A percentile compares a stretch with the other conserved stretches of the same genome.
Evolutionary conservation across 2,329 filamentous ascomycete species (phyloP).

Genomic region (Claviceps purpurea): DNA sequence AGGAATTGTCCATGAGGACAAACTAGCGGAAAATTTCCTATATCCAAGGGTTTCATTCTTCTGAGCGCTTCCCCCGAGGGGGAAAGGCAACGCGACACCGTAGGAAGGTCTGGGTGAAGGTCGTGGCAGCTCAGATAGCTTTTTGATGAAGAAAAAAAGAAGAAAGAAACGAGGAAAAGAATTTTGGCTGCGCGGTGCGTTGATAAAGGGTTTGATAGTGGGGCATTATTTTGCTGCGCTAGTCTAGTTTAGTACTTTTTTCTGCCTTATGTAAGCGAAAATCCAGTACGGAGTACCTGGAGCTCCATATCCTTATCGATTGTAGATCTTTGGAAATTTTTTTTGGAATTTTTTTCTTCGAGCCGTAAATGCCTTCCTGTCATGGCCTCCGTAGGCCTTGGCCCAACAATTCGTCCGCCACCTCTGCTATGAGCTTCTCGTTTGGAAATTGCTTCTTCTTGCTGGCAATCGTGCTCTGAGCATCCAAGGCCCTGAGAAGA

Average conservation of each 20-base stretch:
- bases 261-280: not conserved
- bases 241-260: slow-evolving; percentile 6
- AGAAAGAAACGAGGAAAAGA: slow-evolving; percentile 23
- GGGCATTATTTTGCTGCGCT: slow-evolving; percentile 6
- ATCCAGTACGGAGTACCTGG: not conserved
- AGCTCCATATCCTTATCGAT: not conserved
- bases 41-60: slow-evolving; percentile 46
- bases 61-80: slow-evolving; percentile 36
- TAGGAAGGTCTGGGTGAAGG: slow-evolving; percentile 40
- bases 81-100: slow-evolving; percentile 51
- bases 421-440: slow-evolving; percentile 42
- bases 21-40: slow-evolving; percentile 46
- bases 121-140: slow-evolving; percentile 51
- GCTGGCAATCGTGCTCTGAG: slow-evolving; percentile 44
- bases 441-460: slow-evolving; percentile 45
- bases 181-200: slow-evolving; percentile 12
- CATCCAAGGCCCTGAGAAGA: slow-evolving; percentile 66
- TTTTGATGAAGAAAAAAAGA: slow-evolving; percentile 45
- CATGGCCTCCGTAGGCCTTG: slow-evolving; percentile 31
- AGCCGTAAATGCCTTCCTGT: not conserved
- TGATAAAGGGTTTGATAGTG: slow-evolving; percentile 13
- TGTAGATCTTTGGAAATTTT: not conserved
- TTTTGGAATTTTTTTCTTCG: not conserved
- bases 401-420: slow-evolving; percentile 37
- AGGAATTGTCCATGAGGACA: slow-evolving; percentile 17